Evolutionary conservation across 805 yeast genomes (phyloP).

Genomic region (Teunomyces panamensis): DNA sequence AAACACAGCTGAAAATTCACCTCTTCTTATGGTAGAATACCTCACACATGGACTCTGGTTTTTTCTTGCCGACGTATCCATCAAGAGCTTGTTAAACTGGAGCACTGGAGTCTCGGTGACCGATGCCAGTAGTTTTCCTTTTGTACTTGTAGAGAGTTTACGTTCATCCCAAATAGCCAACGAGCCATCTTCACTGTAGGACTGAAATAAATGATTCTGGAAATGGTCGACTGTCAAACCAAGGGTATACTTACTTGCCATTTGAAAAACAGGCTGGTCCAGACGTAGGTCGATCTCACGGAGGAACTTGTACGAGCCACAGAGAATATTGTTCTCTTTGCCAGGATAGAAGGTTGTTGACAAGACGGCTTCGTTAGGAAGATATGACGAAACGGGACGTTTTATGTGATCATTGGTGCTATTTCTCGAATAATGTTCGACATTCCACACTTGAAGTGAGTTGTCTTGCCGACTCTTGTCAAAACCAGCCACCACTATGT

Average conservation of each 20-base stretch:
- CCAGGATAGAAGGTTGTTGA: conserved; percentile 67
- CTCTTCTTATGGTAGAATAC: conserved; percentile 60
- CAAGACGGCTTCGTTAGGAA: conserved; percentile 72
- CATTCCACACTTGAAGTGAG: conserved; percentile 78
- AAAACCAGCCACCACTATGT: conserved; percentile 71
- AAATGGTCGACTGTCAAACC: conserved; percentile 70
- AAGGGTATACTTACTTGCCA: conserved; percentile 70
- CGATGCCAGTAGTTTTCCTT: conserved; percentile 10
- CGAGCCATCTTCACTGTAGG: conserved; percentile 81
- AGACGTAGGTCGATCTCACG: conserved; percentile 75
- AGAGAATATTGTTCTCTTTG: conserved; percentile 52
- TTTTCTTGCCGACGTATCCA: conserved; percentile 54
- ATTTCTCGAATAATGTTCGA: conserved; percentile 53
- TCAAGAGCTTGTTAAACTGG: conserved; percentile 58
- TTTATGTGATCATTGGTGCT: conserved; percentile 49
- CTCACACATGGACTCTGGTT: conserved; percentile 63
- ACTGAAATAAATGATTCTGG: conserved; percentile 63
- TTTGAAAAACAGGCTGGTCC: conserved; percentile 63
- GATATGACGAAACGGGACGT: conserved; percentile 53
- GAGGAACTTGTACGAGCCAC: conserved; percentile 73
- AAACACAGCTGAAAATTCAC: conserved; percentile 77
- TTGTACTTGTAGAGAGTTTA: conserved; percentile 40
- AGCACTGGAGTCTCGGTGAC: conserved; percentile 54
- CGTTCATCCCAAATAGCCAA: conserved; percentile 81
- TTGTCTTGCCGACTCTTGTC: conserved; percentile 77